These are phyloP conservation scores for Yamadazyma laniorum DNA, from an alignment of 805 yeast genomes.

Conservation along the genomic window DNA sequence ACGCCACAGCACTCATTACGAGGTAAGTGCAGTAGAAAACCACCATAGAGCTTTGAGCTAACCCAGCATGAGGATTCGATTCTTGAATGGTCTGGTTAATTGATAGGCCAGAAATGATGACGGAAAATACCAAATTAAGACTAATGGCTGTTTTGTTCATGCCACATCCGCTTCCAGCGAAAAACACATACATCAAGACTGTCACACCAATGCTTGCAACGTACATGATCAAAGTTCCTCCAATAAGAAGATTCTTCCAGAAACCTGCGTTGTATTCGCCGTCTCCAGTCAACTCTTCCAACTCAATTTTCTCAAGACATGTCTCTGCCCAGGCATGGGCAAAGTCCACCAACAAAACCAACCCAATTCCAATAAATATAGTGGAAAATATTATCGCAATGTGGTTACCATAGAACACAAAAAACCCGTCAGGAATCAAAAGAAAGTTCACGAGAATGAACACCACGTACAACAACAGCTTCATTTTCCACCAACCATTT, in stretches of 20 bases:
- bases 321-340: constrained; percentile 99
- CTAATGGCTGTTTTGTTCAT: constrained; percentile 89
- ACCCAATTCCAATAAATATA: constrained; percentile 82
- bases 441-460: constrained; percentile 64
- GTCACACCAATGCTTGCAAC: constrained; percentile 69
- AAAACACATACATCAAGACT: constrained; percentile 74
- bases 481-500: constrained; percentile 88
- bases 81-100: constrained; percentile 85
- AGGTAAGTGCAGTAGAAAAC: constrained; percentile 89
- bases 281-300: constrained; percentile 56
- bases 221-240: constrained; percentile 89
- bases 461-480: constrained; percentile 57
- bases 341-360: constrained; percentile 87
- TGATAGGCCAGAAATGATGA: constrained; percentile 67
- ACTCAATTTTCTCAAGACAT: constrained; percentile 86
- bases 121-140: constrained; percentile 63
- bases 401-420: constrained; percentile 87
- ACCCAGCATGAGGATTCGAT: constrained; percentile 89
- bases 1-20: constrained; percentile 87
- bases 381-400: constrained; percentile 83
- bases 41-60: constrained; percentile 96
- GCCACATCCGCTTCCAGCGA: constrained; percentile 76
- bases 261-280: constrained; percentile 49
- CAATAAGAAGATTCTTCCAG: constrained; percentile 80
- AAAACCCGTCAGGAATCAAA: constrained; percentile 79